phyloP scores from a whole-genome alignment of 2,329 filamentous ascomycete species.

The Colletotrichum musae region DNA sequence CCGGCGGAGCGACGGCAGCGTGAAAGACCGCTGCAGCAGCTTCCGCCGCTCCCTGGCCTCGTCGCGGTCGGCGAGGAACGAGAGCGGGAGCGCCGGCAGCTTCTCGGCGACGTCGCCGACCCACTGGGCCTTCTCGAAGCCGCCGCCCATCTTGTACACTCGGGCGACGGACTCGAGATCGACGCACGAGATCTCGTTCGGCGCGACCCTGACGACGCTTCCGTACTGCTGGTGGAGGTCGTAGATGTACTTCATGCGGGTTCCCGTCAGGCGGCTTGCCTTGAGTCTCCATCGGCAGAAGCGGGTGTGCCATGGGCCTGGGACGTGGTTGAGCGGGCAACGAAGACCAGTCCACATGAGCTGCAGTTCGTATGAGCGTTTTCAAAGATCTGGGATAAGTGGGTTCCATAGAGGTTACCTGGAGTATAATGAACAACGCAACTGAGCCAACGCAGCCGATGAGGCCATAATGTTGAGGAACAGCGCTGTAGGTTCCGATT shows the following conservation, averaged over 20 bases:
- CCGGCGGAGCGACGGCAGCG: conserved; percentile 51
- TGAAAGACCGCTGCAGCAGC: conserved; percentile 58
- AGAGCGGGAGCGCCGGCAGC: background rate
- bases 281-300: conserved; percentile 15
- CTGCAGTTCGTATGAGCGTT: background rate
- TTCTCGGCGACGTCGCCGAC: background rate
- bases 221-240: conserved; percentile 11
- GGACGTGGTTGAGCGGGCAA: background rate
- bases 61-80: conserved; percentile 1
- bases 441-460: no score
- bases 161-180: conserved; percentile 11
- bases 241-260: conserved; percentile 4
- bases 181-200: conserved; percentile 12
- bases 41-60: conserved; percentile 46
- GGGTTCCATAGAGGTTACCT: no score
- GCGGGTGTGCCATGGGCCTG: conserved; percentile 13
- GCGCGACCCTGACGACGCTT: conserved; percentile 2
- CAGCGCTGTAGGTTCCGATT: no score
- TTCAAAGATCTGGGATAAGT: no score
- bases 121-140: conserved; percentile 21
- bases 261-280: conserved; percentile 7
- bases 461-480: no score
- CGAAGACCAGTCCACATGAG: background rate
- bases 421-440: background rate
- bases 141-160: conserved; percentile 11